These are phyloP conservation scores for Scedosporium apiospermum DNA, from an alignment of 2,329 filamentous ascomycete genomes.

Conservation along the genomic window DNA sequence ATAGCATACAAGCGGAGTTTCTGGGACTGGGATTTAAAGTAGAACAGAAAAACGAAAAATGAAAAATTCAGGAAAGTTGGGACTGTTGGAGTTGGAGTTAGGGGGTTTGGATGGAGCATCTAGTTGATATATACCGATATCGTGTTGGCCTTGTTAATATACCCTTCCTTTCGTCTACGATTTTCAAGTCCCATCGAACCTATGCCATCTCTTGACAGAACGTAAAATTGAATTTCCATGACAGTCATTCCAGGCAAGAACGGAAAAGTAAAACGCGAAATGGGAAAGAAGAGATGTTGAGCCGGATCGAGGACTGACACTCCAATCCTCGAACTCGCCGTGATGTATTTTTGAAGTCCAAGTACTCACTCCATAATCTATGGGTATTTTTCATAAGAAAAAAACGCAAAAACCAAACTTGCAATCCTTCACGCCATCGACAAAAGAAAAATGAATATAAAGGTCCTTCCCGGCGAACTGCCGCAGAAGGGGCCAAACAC, in stretches of 20 bases:
- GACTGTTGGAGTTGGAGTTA: not conserved
- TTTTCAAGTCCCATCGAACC: not conserved
- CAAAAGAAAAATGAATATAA: slow-evolving; percentile 9
- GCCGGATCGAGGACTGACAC: not conserved
- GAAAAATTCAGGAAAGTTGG: not conserved
- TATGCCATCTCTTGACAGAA: not conserved
- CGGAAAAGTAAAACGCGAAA: not conserved
- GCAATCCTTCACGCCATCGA: slow-evolving; percentile 1
- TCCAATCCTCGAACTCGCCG: not conserved
- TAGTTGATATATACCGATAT: not conserved
- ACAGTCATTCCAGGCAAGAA: not conserved
- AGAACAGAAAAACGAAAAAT: slow-evolving; percentile 5
- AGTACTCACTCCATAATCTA: slow-evolving; percentile 1
- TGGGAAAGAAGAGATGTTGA: not conserved
- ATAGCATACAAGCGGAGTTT: not conserved
- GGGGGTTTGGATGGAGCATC: not conserved
- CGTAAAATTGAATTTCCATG: too few species aligned
- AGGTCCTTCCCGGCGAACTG: not conserved
- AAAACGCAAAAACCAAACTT: not conserved
- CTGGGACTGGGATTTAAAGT: not conserved
- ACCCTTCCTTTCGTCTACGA: not conserved
- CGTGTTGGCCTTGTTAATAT: not conserved
- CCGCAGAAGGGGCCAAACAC: too few species aligned
- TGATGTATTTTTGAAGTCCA: not conserved
- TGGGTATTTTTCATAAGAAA: slow-evolving; percentile 1